Conservation (phyloP, 2,329 filamentous ascomycete species). For the Fusarium albosuccineum region DNA sequence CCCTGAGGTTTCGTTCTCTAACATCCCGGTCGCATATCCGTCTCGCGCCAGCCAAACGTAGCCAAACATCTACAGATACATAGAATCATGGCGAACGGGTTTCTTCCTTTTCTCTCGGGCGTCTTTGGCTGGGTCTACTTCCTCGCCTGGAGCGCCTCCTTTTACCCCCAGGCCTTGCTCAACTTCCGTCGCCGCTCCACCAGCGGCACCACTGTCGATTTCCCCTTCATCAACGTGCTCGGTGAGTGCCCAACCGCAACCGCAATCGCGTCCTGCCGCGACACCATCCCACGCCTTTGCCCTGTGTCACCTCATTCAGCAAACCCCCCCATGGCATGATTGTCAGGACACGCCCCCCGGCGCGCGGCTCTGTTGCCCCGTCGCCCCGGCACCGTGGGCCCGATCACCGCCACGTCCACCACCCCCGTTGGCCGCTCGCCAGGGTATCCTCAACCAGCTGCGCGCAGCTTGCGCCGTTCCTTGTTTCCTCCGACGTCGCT, state of each 20-base stretch:
- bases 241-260: constrained; percentile 55
- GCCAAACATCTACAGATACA: background rate
- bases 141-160: constrained; percentile 85
- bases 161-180: constrained; percentile 90
- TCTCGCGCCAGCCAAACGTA: background rate
- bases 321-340: constrained; percentile 30
- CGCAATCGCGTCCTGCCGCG: constrained; percentile 12
- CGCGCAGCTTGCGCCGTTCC: background rate
- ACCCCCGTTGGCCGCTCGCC: constrained; percentile 16
- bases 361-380: constrained; percentile 19
- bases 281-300: constrained; percentile 10
- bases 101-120: constrained; percentile 65
- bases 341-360: constrained; percentile 24
- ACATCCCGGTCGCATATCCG: background rate
- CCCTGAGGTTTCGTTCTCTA: background rate
- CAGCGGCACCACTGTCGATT: constrained; percentile 87
- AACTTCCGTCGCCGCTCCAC: constrained; percentile 85
- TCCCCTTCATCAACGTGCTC: constrained; percentile 79
- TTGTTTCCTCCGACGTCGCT: constrained; percentile 9
- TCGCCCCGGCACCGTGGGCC: constrained; percentile 19
- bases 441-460: constrained; percentile 8
- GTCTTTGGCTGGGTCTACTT: constrained; percentile 83
- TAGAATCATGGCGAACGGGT: constrained; percentile 44
- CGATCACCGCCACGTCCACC: constrained; percentile 24
- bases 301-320: background rate